A percentile compares a stretch with the other conserved stretches of the same genome.
These are phyloP conservation scores for Cercospora sp. DNA, from an alignment of 2,329 filamentous ascomycete species.

Conservation along the genomic window DNA sequence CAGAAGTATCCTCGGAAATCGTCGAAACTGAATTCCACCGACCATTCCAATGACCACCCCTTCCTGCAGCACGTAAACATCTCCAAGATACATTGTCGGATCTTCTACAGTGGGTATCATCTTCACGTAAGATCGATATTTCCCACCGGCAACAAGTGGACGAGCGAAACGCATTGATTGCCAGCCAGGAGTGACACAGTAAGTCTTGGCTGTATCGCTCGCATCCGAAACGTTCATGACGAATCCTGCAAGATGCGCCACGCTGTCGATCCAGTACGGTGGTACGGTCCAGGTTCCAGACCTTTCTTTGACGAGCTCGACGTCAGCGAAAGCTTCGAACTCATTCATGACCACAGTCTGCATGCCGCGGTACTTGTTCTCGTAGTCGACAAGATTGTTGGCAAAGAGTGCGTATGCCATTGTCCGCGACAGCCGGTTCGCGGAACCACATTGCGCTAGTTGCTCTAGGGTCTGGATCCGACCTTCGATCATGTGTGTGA, in stretches of 20 bases:
- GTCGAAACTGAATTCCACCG: conserved; percentile 56
- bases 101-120: conserved; percentile 33
- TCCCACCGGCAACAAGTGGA: conserved; percentile 34
- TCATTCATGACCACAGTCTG: conserved; percentile 32
- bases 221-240: conserved; percentile 41
- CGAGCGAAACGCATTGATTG: conserved; percentile 34
- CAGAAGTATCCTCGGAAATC: conserved; percentile 64
- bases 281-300: conserved; percentile 22
- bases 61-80: conserved; percentile 31
- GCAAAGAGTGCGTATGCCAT: conserved; percentile 38
- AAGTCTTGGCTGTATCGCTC: conserved; percentile 36
- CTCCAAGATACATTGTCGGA: conserved; percentile 25
- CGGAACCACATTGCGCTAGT: conserved; percentile 32
- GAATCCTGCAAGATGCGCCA: conserved; percentile 30
- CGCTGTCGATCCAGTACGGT: conserved; percentile 42
- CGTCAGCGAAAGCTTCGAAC: conserved; percentile 40
- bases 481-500: conserved; percentile 33
- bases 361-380: conserved; percentile 21
- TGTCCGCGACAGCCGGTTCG: conserved; percentile 32
- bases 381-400: conserved; percentile 23
- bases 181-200: conserved; percentile 42
- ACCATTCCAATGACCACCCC: conserved; percentile 27
- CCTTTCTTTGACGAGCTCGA: conserved; percentile 17
- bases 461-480: conserved; percentile 34
- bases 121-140: conserved; percentile 41